Evolutionary conservation across 2,329 filamentous ascomycete genomes (phyloP), one percentile per base, ranked within the genome.

Genomic region (Claviceps monticola): DNA sequence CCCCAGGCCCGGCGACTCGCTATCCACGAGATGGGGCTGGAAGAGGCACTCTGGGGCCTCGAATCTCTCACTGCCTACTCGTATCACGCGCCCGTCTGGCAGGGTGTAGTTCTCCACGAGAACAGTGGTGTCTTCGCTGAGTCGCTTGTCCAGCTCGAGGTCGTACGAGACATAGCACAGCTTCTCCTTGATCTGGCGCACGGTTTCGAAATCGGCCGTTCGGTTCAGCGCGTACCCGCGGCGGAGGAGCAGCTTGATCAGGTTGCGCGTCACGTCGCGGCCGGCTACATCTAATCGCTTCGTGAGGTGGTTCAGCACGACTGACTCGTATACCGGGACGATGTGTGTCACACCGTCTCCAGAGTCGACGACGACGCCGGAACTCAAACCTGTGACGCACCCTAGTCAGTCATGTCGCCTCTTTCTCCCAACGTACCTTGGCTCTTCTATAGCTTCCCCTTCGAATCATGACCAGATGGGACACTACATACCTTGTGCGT

Each of bases 91-190:
- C 51, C 93, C 93, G 65, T 98, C 93, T 36, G 93, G 93, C 9
- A 98, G 78, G 1, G 93, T 98, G 74, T 98, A 98, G 65, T 88
- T 94, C 71, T 98, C 93, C 11, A 98, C 93, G 51, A 98, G 75
- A 8, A 96, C 89, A 1, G 93, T 98, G 16, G 93, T 98, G 62
- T 98, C 93, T 72, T 98, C 93, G 64, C 88, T 94, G 57, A 98
- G 81, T 60, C 87, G 83, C 73, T 97, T 90, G 75, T 98, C 93
- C 51, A 98, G 77, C 70, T 95, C 89, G 53, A 98, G 80, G 68
- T 98, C 93, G 74, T 97, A 98, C 13, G 90, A 96, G 53, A 98
- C 91, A 68, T 98, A 98, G 78, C 93, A 97, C 49, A 98, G 85
- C 78, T 98, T 98, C 77, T 98, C 93, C 74, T 98, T 98, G 75